Conservation (phyloP, 169 alveolate species). For the Toxoplasma gondii region DNA sequence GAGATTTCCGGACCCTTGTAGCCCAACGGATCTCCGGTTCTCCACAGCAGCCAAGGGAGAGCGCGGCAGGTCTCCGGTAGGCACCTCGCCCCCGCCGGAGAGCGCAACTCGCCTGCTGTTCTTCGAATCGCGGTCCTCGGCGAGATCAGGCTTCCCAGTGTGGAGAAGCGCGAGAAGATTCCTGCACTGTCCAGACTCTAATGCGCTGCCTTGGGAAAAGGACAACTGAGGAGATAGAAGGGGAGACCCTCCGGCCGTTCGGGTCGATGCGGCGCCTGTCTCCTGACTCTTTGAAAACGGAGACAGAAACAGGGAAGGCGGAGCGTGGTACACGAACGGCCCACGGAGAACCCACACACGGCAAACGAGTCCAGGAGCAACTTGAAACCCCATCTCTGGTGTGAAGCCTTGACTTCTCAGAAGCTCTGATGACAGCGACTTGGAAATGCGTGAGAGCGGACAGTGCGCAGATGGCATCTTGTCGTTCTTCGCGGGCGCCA, state of each 20-base stretch:
- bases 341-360: constrained; percentile 3
- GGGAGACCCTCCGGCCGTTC: background rate
- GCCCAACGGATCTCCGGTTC: too few species aligned
- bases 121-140: too few species aligned
- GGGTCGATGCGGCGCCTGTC: background rate
- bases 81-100: too few species aligned
- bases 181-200: background rate
- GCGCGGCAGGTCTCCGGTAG: too few species aligned
- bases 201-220: background rate
- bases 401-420: background rate
- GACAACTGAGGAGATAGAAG: background rate
- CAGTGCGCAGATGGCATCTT: too few species aligned
- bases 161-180: background rate
- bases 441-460: background rate
- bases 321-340: background rate
- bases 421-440: background rate
- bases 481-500: background rate
- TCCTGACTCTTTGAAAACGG: background rate
- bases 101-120: too few species aligned
- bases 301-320: background rate
- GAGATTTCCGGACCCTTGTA: too few species aligned
- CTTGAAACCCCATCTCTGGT: background rate
- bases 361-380: background rate
- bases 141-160: too few species aligned
- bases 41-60: too few species aligned